Conservation (phyloP, 2,329 filamentous ascomycete species). For the Ceratocystis smalleyi region DNA sequence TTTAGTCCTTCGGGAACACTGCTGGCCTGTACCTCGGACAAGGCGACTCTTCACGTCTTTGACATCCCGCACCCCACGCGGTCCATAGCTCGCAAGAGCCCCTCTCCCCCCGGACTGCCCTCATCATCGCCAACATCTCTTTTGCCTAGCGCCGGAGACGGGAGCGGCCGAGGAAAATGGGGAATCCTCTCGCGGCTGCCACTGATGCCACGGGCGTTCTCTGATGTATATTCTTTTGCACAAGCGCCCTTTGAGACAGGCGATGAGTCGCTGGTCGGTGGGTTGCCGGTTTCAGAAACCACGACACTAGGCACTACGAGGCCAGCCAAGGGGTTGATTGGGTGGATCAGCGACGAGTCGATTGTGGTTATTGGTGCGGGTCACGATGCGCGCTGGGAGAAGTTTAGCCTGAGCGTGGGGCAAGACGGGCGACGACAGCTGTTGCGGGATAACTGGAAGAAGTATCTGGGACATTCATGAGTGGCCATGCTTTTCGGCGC, state of each 20-base stretch:
- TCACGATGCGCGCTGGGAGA: constrained; percentile 72
- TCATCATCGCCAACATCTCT: constrained; percentile 24
- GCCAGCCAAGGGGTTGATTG: constrained; percentile 68
- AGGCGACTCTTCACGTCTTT: constrained; percentile 88
- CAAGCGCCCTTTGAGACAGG: constrained; percentile 70
- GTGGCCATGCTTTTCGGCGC: background rate
- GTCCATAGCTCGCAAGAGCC: constrained; percentile 18
- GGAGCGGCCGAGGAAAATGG: constrained; percentile 56
- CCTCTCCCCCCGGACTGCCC: constrained; percentile 9
- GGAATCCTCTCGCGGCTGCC: constrained; percentile 72
- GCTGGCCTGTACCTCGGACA: constrained; percentile 88
- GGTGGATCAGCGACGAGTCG: constrained; percentile 63
- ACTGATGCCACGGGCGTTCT: constrained; percentile 71
- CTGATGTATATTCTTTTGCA: constrained; percentile 75
- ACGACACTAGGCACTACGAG: constrained; percentile 36
- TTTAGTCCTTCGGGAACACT: constrained; percentile 70
- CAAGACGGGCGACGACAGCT: constrained; percentile 53
- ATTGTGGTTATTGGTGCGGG: constrained; percentile 67
- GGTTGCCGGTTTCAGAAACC: constrained; percentile 29
- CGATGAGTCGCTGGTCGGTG: constrained; percentile 45
- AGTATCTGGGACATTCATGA: constrained; percentile 43
- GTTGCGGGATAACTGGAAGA: constrained; percentile 65
- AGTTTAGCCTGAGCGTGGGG: constrained; percentile 55
- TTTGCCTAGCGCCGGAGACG: constrained; percentile 25
- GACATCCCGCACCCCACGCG: constrained; percentile 52